These are phyloP conservation scores for Apiospora kogelbergensis DNA, from an alignment of 2,329 filamentous ascomycete species.

Conservation along the genomic window DNA sequence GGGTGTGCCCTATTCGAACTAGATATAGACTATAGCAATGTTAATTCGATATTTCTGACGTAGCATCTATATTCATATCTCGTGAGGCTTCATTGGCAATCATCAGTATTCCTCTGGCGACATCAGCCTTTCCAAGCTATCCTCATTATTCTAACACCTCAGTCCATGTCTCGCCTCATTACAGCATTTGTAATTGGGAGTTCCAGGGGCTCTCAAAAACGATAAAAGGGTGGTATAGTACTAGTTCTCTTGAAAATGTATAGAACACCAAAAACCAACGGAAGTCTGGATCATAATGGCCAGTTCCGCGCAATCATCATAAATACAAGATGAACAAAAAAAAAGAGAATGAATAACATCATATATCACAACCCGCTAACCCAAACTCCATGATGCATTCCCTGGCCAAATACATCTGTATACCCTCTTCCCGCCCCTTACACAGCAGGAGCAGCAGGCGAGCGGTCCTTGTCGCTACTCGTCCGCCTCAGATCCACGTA, in stretches of 20 bases:
- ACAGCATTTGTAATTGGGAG: neutral
- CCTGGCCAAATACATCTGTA: no score
- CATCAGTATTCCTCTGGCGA: neutral
- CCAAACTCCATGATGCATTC: neutral
- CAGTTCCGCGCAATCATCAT: neutral
- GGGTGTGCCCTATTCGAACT: neutral
- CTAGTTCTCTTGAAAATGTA: neutral
- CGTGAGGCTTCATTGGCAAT: neutral
- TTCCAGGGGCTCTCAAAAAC: no score
- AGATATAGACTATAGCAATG: slow-evolving; percentile 6
- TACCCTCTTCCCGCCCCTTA: neutral
- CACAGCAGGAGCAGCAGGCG: neutral
- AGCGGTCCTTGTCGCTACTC: slow-evolving; percentile 37
- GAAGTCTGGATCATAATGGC: neutral
- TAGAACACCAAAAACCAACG: neutral
- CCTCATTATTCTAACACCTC: neutral
- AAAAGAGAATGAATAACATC: neutral
- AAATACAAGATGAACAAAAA: neutral
- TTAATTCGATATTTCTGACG: neutral
- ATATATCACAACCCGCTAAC: neutral
- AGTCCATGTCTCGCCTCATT: neutral
- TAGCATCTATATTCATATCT: neutral
- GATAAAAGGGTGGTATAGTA: neutral
- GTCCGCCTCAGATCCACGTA: slow-evolving; percentile 52
- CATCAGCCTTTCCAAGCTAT: neutral